These are phyloP conservation scores for Erythrobasidium hasegawianum DNA, from an alignment of 1,284 basidiomycete species.

Conservation along the genomic window DNA sequence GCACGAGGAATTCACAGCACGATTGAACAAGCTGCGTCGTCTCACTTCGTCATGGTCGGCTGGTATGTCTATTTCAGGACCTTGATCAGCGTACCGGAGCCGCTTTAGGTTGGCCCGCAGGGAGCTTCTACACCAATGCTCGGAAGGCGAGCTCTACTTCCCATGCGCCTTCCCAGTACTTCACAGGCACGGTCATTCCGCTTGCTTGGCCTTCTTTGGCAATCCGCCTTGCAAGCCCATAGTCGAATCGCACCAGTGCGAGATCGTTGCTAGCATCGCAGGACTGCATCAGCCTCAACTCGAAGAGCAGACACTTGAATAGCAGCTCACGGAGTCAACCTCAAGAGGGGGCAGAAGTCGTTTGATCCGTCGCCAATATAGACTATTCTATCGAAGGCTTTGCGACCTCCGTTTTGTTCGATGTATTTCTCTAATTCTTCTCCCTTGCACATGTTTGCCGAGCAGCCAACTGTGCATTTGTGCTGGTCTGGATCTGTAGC, in stretches of 20 bases:
- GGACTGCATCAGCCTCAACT: too few relatives aligned
- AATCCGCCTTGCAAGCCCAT: slow-evolving; percentile 72
- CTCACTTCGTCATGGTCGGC: too few relatives aligned
- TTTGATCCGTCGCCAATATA: slow-evolving; percentile 95
- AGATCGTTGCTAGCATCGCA: slow-evolving; percentile 62
- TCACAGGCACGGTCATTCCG: slow-evolving; percentile 66
- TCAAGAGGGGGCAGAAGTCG: slow-evolving; percentile 88
- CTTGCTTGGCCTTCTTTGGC: slow-evolving; percentile 59
- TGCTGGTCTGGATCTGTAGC: slow-evolving; percentile 68
- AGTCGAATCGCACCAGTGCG: slow-evolving; percentile 68
- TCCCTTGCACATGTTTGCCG: slow-evolving; percentile 98
- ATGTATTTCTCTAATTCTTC: slow-evolving; percentile 83
- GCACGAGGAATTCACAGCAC: too few relatives aligned
- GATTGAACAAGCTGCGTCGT: too few relatives aligned
- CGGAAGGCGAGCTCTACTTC: slow-evolving; percentile 68
- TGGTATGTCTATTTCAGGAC: too few relatives aligned
- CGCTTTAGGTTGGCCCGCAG: too few relatives aligned
- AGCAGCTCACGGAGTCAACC: slow-evolving; percentile 69
- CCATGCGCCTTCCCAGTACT: slow-evolving; percentile 89
- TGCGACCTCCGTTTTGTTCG: slow-evolving; percentile 58
- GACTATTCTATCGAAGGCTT: slow-evolving; percentile 68
- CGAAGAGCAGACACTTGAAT: too few relatives aligned
- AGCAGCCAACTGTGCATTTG: slow-evolving; percentile 79
- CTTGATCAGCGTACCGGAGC: too few relatives aligned
- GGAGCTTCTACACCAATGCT: slow-evolving; percentile 11